These are phyloP conservation scores for Martiniozyma abietophila DNA, from an alignment of 805 yeast species.

Conservation along the genomic window DNA sequence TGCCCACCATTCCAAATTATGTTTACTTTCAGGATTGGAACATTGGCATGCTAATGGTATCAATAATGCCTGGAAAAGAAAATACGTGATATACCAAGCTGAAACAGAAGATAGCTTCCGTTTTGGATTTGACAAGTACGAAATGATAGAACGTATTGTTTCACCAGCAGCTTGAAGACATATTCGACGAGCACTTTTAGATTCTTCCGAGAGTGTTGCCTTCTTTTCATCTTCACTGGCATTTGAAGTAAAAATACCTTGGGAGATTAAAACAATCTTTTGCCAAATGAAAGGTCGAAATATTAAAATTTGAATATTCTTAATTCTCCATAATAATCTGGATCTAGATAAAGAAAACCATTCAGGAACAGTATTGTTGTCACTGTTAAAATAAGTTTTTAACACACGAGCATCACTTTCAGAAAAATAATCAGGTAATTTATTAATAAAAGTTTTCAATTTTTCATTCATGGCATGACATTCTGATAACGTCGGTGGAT, in stretches of 20 bases:
- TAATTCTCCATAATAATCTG: slow-evolving; percentile 50
- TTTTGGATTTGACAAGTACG: slow-evolving; percentile 20
- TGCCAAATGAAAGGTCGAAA: slow-evolving; percentile 52
- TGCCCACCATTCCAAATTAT: slow-evolving; percentile 34
- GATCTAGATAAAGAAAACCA: slow-evolving; percentile 49
- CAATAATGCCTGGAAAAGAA: slow-evolving; percentile 52
- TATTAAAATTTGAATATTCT: slow-evolving; percentile 44
- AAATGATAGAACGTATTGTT: slow-evolving; percentile 41
- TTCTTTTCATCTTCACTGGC: slow-evolving; percentile 10
- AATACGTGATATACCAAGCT: slow-evolving; percentile 58
- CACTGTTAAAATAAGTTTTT: slow-evolving; percentile 15
- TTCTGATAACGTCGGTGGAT: slow-evolving; percentile 39
- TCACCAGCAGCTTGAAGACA: slow-evolving; percentile 44
- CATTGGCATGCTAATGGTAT: slow-evolving; percentile 48
- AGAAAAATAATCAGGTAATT: slow-evolving; percentile 38
- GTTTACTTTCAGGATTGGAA: slow-evolving; percentile 39
- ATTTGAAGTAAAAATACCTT: slow-evolving; percentile 12
- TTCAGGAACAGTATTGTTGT: slow-evolving; percentile 25
- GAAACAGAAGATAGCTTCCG: slow-evolving; percentile 34
- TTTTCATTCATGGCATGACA: slow-evolving; percentile 38
- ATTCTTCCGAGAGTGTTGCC: slow-evolving; percentile 28
- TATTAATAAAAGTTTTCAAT: slow-evolving; percentile 31
- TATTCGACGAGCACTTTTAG: slow-evolving; percentile 38
- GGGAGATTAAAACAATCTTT: slow-evolving; percentile 21
- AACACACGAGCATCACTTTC: slow-evolving; percentile 28